Percentiles rank a stretch among this genome's conserved stretches.
Conservation (phyloP, 2,329 filamentous ascomycete species). For the Drechmeria coniospora region DNA sequence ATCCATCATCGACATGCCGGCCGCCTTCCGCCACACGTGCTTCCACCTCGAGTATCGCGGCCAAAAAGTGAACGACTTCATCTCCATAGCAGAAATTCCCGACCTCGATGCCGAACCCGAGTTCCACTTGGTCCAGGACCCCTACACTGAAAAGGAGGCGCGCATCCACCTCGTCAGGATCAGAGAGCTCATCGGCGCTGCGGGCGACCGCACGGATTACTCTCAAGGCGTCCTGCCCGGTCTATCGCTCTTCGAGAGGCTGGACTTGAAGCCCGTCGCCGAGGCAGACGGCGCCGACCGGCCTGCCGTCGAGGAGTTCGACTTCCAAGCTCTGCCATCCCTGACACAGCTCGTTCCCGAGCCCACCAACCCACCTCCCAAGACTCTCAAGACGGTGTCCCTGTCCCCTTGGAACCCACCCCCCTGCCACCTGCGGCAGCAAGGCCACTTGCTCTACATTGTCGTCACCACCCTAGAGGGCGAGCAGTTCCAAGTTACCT, state of each 20-base stretch:
- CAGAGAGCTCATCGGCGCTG: conserved; percentile 82
- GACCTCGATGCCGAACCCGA: conserved; percentile 64
- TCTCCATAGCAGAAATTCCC: conserved; percentile 78
- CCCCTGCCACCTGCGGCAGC: conserved; percentile 77
- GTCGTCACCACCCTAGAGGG: conserved; percentile 82
- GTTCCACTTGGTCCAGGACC: conserved; percentile 73
- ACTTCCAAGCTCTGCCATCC: conserved; percentile 55
- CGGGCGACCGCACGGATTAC: conserved; percentile 74
- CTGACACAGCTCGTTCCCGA: conserved; percentile 58
- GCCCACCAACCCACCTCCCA: conserved; percentile 53
- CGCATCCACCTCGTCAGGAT: conserved; percentile 86
- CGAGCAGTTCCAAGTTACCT: conserved; percentile 86
- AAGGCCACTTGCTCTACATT: conserved; percentile 85
- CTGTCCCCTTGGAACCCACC: conserved; percentile 95
- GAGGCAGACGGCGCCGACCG: conserved; percentile 8
- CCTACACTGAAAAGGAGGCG: conserved; percentile 97
- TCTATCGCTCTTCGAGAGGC: conserved; percentile 70
- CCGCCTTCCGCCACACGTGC: conserved; percentile 93
- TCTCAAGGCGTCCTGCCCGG: conserved; percentile 78
- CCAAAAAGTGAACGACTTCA: conserved; percentile 84
- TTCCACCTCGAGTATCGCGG: conserved; percentile 92
- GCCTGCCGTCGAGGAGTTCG: conserved; percentile 50
- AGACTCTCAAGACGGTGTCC: conserved; percentile 78
- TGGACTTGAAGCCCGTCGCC: conserved; percentile 32
- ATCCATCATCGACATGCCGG: conserved; percentile 83